Evolutionary conservation across 345 rosid genomes (phyloP), one percentile per base, ranked within the genome.

Genomic region (Gossypium herbaceum): DNA sequence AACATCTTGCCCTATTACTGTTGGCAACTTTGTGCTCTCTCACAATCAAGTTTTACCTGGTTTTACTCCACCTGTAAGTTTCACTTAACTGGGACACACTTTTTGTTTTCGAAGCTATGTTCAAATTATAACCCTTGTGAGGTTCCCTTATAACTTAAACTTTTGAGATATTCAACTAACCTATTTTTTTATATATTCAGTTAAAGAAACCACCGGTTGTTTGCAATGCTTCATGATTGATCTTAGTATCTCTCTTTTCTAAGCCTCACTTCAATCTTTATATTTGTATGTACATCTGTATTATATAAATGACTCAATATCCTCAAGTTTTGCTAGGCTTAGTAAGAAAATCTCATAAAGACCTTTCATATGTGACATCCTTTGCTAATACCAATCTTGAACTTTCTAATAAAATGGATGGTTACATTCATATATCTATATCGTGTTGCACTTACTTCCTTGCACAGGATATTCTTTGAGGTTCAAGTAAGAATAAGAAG

Each of bases 61-160:
- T 64, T 81, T 78, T 44, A 76, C 90, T 17, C 92, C 90, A 15
- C 92, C 90, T 0, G 90, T 86, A 75, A 80, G 88, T 80, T 63
- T 51, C 24, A 8, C 41, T 58, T 29, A 25, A 16, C 44, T 17
- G 12, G 7, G 47, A 41, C 39, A 19, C 29, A 24, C 43, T 19
- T 2, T 72, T 16, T 13, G 12, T n/a, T 68, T 12, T 55, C 24
- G 43, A 50, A 16, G n/a, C n/a, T 19, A 19, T 20, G 22, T 67
- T 67, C 39, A 20, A 17, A 67, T 12, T 13, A 12, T 47, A 68
- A 12, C 20, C 22, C 12, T 47, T 68, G 34, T 6, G 3, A 47
- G 11, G 55, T 66, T 15, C 71, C 55, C 54, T 66, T 50, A 48
- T 25, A 69, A 48, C 29, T 3, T 67, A 4, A 1, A n/a, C 29